phyloP scores from a whole-genome alignment of 345 rosid species.

The Turnera subulata region DNA sequence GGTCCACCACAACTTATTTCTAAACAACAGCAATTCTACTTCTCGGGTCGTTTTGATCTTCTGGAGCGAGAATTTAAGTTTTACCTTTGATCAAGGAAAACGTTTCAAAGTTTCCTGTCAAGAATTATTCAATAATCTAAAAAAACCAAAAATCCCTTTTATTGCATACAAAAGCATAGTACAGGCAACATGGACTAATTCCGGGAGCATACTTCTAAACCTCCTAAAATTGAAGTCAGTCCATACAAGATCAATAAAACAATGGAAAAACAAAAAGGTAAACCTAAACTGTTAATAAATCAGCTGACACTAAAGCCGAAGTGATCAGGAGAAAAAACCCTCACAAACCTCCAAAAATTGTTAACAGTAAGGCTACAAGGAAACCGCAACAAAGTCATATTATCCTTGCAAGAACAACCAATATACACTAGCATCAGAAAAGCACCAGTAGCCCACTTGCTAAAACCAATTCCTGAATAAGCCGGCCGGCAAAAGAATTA shows the following conservation, averaged over 20 bases:
- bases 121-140: no score
- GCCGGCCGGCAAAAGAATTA: constrained; percentile 15
- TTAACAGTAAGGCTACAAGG: constrained; percentile 17
- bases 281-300: constrained; percentile 23
- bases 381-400: background rate
- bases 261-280: constrained; percentile 5
- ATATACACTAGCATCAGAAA: constrained; percentile 1
- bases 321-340: constrained; percentile 16
- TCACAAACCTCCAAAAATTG: constrained; percentile 29
- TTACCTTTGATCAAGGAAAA: no score
- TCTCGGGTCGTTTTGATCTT: no score
- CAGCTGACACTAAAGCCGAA: constrained; percentile 18
- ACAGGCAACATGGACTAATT: background rate
- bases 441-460: constrained; percentile 13
- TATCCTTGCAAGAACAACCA: constrained; percentile 11
- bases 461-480: constrained; percentile 19
- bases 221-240: background rate
- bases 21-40: no score
- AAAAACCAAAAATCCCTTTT: background rate
- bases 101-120: no score
- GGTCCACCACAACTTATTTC: no score
- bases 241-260: constrained; percentile 16
- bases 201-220: constrained; percentile 11
- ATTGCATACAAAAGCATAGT: background rate
- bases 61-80: no score